Evolutionary conservation across 2,329 filamentous ascomycete species (phyloP), one percentile per base, ranked within the genome.

Genomic region (Fusarium multiceps): DNA sequence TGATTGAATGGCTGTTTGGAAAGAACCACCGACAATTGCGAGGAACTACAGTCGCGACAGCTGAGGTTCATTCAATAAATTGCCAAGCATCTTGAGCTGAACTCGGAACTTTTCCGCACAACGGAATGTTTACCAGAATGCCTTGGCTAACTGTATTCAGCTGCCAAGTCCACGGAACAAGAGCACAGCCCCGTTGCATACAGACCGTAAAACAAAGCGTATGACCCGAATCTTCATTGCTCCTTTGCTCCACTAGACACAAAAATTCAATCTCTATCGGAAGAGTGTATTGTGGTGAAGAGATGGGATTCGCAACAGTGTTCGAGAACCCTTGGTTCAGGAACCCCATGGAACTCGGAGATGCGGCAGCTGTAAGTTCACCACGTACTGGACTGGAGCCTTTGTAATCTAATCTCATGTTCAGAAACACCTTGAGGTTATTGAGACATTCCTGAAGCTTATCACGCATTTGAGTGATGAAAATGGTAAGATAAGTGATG

Each of bases 401-500:
- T 28, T 11, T 2, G 4, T 11, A 6, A 4, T 5, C 23, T 42
- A 2, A 53, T 12, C 6, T 27, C 2, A 4, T 20, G 3, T 23
- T 4, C 11, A 62, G 57, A 58, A 63, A 47, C 57, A 63, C 7
- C 21, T 63, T 8, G 10, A 55, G 2, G 16, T 62, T 2, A 55
- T 63, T 4, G 47, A 42, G 4, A 47, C 13, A 4, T 63, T 63
- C 4, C 4, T 62, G 0, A 41, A 62, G 21, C 27, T 63, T 6
- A 3, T 55, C 6, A 7, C 16, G 2, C 7, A 63, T 7, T 20
- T 62, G 3, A 0, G 10, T 1, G 27, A 34, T 13, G 21, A 13
- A 1, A 2, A 54, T 2, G 41, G 57, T 0, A 16, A 1, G 0
- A 55, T 47, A 4, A 63, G 32, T 6, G 47, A 63, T 2, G 41